These are phyloP conservation scores for Candida manassasensis DNA, from an alignment of 805 yeast genomes.

Conservation along the genomic window DNA sequence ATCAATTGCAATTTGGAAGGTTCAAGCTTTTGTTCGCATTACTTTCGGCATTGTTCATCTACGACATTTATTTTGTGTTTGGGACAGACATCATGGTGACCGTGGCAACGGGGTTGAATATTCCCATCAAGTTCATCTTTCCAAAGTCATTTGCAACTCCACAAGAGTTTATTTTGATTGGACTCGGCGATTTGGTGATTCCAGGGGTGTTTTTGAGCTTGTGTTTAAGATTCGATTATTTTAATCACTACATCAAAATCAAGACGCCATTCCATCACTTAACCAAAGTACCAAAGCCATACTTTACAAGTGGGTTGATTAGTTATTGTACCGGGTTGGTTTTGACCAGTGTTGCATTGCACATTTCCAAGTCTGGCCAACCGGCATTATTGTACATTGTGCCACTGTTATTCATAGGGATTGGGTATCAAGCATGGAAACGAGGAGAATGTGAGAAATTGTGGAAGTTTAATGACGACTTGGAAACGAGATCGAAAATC, in stretches of 20 bases:
- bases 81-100: constrained; percentile 56
- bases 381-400: constrained; percentile 66
- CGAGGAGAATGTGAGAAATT: constrained; percentile 39
- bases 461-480: constrained; percentile 34
- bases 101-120: constrained; percentile 51
- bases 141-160: constrained; percentile 26
- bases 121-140: constrained; percentile 49
- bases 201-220: constrained; percentile 54
- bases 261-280: constrained; percentile 33
- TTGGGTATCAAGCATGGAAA: constrained; percentile 26
- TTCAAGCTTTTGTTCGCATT: constrained; percentile 44
- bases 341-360: constrained; percentile 38
- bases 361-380: constrained; percentile 45
- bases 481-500: constrained; percentile 11
- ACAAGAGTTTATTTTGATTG: constrained; percentile 39
- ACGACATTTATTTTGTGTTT: constrained; percentile 67
- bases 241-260: constrained; percentile 19
- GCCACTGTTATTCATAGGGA: constrained; percentile 39
- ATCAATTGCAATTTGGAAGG: constrained; percentile 33
- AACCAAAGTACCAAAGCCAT: constrained; percentile 35
- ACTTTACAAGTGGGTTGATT: constrained; percentile 42
- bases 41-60: constrained; percentile 48
- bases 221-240: constrained; percentile 52
- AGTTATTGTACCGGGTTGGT: constrained; percentile 47
- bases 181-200: constrained; percentile 62